These are phyloP conservation scores for Mortierella polycephala DNA, from an alignment of 371 early-diverging fungal genomes.

Conservation along the genomic window DNA sequence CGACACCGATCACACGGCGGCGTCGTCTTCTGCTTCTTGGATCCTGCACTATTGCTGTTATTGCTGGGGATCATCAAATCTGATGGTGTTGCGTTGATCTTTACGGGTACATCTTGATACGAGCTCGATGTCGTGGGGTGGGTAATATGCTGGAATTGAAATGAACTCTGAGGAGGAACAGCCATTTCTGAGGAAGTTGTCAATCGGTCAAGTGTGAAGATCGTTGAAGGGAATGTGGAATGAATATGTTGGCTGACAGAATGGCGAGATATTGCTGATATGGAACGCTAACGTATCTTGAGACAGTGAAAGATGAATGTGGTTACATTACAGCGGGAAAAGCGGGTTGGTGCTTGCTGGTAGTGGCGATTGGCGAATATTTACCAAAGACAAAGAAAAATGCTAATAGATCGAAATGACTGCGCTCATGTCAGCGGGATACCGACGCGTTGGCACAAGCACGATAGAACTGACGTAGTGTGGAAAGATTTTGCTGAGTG, in stretches of 20 bases:
- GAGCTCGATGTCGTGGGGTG: slow-evolving; percentile 9
- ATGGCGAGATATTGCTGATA: no score
- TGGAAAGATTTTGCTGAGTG: no score
- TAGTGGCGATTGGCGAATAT: no score
- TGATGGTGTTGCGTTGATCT: slow-evolving; percentile 11
- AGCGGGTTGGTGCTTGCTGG: no score
- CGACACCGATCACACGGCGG: slow-evolving; percentile 54
- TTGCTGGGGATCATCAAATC: background rate
- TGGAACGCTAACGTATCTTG: no score
- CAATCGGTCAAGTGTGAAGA: background rate
- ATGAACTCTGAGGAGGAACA: slow-evolving; percentile 28
- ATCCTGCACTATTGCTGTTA: slow-evolving; percentile 1
- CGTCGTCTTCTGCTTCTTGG: slow-evolving; percentile 51
- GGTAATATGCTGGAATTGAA: slow-evolving; percentile 37
- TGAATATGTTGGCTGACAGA: no score
- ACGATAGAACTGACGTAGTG: no score
- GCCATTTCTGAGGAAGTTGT: slow-evolving; percentile 21
- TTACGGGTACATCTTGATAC: slow-evolving; percentile 20
- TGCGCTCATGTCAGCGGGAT: no score
- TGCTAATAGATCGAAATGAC: no score
- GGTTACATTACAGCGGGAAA: no score
- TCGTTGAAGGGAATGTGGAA: background rate
- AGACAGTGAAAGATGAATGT: no score
- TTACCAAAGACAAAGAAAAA: slow-evolving; percentile 1
- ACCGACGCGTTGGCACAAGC: no score